A percentile compares a stretch with the other conserved stretches of the same genome.
Conservation (phyloP, 305 asterid genomes). For the Euphrasia arctica region DNA sequence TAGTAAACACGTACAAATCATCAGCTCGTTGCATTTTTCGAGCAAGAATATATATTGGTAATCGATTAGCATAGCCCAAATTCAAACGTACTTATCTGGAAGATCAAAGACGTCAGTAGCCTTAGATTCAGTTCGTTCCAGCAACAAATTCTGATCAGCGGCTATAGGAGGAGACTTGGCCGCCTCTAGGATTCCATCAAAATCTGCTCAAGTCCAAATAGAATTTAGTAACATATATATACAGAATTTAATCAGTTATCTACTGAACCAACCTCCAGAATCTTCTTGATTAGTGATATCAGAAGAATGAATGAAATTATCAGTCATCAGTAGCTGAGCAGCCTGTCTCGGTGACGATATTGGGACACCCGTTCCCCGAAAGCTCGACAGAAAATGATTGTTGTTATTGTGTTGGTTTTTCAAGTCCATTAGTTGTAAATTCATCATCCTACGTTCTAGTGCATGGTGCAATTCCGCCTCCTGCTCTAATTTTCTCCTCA, state of each 20-base stretch:
- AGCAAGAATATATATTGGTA: no score
- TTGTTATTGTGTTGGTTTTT: constrained; percentile 52
- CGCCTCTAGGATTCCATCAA: constrained; percentile 34
- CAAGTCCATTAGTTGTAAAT: constrained; percentile 72
- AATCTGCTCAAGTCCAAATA: constrained; percentile 29
- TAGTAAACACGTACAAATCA: no score
- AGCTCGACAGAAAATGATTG: constrained; percentile 51
- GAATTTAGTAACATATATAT: no score
- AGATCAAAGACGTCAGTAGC: constrained; percentile 36
- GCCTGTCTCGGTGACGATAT: constrained; percentile 54
- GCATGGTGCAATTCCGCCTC: constrained; percentile 87
- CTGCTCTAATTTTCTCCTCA: constrained; percentile 84
- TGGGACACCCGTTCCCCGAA: constrained; percentile 31
- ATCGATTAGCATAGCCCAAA: no score
- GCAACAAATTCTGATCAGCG: constrained; percentile 32
- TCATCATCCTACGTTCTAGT: constrained; percentile 81
- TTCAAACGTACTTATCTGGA: constrained; percentile 47
- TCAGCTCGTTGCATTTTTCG: no score
- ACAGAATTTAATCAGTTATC: background rate
- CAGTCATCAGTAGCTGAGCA: constrained; percentile 43
- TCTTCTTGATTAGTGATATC: constrained; percentile 37
- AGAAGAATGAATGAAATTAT: constrained; percentile 30
- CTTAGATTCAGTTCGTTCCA: constrained; percentile 26
- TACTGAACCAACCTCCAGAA: constrained; percentile 45
- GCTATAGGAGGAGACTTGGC: constrained; percentile 30